These are phyloP conservation scores for Byssochlamys sp. DNA, from an alignment of 2,329 filamentous ascomycete genomes.

Conservation along the genomic window DNA sequence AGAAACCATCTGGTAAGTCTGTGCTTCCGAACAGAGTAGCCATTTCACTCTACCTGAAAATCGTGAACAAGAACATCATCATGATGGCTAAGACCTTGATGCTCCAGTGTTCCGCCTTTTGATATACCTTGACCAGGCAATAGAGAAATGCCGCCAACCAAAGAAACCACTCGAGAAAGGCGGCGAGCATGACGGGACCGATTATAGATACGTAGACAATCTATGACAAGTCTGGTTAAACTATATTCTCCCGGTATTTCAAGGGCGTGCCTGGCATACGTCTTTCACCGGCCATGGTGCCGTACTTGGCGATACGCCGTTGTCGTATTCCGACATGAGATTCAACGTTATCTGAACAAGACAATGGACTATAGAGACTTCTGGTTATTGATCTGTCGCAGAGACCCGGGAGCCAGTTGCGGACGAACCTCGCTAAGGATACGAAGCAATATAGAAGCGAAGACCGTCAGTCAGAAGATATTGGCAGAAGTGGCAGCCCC, in stretches of 20 bases:
- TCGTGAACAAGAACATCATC: conserved; percentile 63
- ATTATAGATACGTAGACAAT: conserved; percentile 78
- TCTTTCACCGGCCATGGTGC: conserved; percentile 28
- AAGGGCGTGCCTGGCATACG: conserved; percentile 18
- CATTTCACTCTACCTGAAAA: conserved; percentile 53
- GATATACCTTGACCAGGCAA: conserved; percentile 76
- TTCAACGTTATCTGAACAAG: background rate
- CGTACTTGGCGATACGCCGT: conserved; percentile 9
- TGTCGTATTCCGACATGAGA: conserved; percentile 5
- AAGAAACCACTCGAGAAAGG: conserved; percentile 83
- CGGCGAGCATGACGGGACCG: conserved; percentile 70
- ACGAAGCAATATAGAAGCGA: background rate
- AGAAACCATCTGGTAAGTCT: conserved; percentile 4
- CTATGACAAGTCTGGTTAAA: conserved; percentile 37
- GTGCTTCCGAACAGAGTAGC: background rate
- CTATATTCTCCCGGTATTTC: conserved; percentile 8
- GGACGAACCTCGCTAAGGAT: background rate
- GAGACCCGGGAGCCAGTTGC: background rate
- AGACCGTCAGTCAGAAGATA: background rate
- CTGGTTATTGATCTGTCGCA: background rate
- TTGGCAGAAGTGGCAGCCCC: background rate
- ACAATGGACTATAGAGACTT: background rate
- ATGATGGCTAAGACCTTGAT: conserved; percentile 67
- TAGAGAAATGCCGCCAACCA: conserved; percentile 93
- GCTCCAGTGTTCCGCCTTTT: conserved; percentile 81